A percentile compares a stretch with the other conserved stretches of the same genome.
phyloP scores from a whole-genome alignment of 75 land plant genomes.

The Cupressus sempervirens region DNA sequence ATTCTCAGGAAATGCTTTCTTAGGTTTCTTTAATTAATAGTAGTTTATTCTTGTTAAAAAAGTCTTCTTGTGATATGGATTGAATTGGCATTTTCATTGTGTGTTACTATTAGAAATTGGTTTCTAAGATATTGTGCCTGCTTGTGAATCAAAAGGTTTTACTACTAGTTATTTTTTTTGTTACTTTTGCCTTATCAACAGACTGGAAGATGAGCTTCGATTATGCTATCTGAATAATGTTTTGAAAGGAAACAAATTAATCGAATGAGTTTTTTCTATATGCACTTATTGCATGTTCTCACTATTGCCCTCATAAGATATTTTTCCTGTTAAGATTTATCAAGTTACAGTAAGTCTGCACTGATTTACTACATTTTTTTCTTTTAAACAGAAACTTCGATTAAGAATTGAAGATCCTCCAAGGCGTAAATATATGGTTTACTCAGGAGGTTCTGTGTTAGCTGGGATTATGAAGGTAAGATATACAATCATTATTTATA shows the following conservation, averaged over 20 bases:
- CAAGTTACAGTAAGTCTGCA: background rate
- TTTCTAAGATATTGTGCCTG: no score
- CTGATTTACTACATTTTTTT: background rate
- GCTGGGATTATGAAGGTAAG: constrained; percentile 60
- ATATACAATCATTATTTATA: background rate
- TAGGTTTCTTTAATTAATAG: background rate
- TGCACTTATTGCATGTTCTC: no score
- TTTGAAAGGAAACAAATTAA: no score
- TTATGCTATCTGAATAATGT: no score
- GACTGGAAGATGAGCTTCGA: no score
- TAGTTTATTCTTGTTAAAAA: background rate
- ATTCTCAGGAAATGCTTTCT: background rate
- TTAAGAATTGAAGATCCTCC: constrained; percentile 58
- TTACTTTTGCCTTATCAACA: no score
- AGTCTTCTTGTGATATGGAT: background rate
- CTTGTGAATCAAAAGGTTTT: no score
- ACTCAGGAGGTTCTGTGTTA: constrained; percentile 52
- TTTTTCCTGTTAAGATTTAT: background rate
- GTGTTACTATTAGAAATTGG: no score
- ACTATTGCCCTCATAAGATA: no score
- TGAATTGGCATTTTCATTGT: background rate
- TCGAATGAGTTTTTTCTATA: no score
- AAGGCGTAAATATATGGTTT: constrained; percentile 53
- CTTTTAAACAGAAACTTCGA: constrained; percentile 38
- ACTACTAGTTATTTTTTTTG: no score